phyloP scores from a whole-genome alignment of 1,284 basidiomycete species.

The Neonothopanus nambi region DNA sequence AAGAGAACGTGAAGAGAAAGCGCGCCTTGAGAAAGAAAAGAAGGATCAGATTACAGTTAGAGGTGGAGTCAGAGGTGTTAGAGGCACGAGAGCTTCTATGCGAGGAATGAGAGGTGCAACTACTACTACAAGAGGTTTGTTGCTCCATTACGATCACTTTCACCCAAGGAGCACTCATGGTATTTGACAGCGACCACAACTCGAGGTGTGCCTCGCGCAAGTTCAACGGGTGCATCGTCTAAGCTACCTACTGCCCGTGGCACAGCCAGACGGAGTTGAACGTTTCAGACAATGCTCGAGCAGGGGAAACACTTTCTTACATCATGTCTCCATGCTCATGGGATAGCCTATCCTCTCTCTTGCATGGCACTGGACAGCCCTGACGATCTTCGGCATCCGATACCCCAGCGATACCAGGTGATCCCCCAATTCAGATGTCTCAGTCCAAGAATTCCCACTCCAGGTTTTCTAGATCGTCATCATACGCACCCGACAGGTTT shows the following conservation, averaged over 20 bases:
- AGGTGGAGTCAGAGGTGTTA: slow-evolving; percentile 56
- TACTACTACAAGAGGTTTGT: slow-evolving; percentile 35
- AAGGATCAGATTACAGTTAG: slow-evolving; percentile 34
- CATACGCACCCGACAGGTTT: too few species aligned
- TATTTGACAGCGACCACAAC: neutral
- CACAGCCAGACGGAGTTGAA: neutral
- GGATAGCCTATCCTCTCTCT: too few species aligned
- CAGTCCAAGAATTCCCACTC: too few species aligned
- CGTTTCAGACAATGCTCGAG: too few species aligned
- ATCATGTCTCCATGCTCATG: too few species aligned
- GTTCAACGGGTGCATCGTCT: neutral
- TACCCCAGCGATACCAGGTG: too few species aligned
- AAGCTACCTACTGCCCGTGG: neutral
- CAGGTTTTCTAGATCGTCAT: too few species aligned
- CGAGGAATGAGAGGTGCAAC: slow-evolving; percentile 36
- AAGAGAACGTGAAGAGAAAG: slow-evolving; percentile 46
- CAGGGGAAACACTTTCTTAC: too few species aligned
- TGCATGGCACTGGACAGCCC: too few species aligned
- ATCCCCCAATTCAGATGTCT: too few species aligned
- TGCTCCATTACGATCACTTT: neutral
- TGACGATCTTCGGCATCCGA: too few species aligned
- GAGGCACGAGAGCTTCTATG: slow-evolving; percentile 53
- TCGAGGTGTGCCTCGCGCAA: neutral
- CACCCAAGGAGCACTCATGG: neutral
- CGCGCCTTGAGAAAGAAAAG: slow-evolving; percentile 43